phyloP scores from a whole-genome alignment of 1,139 yeast genomes.

The Nakaseomyces glabratus region DNA sequence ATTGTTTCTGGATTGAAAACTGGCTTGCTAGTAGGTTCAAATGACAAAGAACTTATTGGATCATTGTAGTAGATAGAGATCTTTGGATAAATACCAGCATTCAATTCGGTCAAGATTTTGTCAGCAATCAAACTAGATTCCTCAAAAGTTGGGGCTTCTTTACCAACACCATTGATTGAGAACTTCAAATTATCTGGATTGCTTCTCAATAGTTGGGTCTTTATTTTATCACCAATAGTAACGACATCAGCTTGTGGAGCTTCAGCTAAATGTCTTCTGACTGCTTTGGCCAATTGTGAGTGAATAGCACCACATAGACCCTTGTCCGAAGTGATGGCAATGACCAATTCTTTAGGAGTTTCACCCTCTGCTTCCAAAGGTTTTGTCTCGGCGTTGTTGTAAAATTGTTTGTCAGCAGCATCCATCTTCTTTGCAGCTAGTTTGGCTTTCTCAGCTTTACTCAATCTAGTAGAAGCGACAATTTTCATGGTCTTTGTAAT shows the following conservation, averaged over 20 bases:
- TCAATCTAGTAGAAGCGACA: slow-evolving; percentile 95
- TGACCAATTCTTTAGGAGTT: slow-evolving; percentile 55
- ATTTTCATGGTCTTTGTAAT: slow-evolving; percentile 99
- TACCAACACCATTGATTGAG: slow-evolving; percentile 85
- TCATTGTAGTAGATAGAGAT: slow-evolving; percentile 80
- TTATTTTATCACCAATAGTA: slow-evolving; percentile 89
- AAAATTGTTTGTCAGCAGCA: slow-evolving; percentile 71
- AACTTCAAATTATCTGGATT: slow-evolving; percentile 60
- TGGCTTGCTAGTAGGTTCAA: slow-evolving; percentile 69
- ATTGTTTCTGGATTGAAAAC: slow-evolving; percentile 65
- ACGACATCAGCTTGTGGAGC: slow-evolving; percentile 70
- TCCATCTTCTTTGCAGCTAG: slow-evolving; percentile 78
- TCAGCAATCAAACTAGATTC: slow-evolving; percentile 89
- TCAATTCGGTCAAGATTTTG: slow-evolving; percentile 55
- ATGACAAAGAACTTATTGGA: slow-evolving; percentile 79
- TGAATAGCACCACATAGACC: slow-evolving; percentile 98
- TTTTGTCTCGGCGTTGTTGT: slow-evolving; percentile 68
- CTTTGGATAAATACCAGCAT: slow-evolving; percentile 49
- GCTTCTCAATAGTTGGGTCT: slow-evolving; percentile 80
- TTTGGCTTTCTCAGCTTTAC: slow-evolving; percentile 95
- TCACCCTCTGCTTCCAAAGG: slow-evolving; percentile 41
- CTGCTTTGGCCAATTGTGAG: slow-evolving; percentile 83
- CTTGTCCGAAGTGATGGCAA: slow-evolving; percentile 92
- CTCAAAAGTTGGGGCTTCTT: slow-evolving; percentile 87
- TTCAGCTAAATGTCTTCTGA: slow-evolving; percentile 57